A percentile compares a stretch with the other conserved stretches of the same genome.
Evolutionary conservation across 2,329 filamentous ascomycete species (phyloP).

Genomic region (Aspergillus sp.): DNA sequence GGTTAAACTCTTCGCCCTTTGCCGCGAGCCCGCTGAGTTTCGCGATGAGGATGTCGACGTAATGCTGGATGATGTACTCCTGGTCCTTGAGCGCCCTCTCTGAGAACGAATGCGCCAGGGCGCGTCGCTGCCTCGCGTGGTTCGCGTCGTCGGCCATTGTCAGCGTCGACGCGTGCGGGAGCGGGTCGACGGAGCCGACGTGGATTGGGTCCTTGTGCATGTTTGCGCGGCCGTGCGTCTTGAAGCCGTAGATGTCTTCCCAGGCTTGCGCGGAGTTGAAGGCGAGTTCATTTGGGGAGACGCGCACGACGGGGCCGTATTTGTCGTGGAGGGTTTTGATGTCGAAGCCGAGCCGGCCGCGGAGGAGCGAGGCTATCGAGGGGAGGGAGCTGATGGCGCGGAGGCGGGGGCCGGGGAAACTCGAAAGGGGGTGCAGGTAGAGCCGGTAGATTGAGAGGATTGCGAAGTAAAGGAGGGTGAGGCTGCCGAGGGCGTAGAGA

Average conservation of each 20-base stretch:
- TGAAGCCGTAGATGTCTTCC: slow-evolving; percentile 34
- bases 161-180: too few relatives aligned
- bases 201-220: too few relatives aligned
- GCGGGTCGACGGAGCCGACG: too few relatives aligned
- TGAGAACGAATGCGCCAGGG: slow-evolving; percentile 29
- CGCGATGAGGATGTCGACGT: slow-evolving; percentile 25
- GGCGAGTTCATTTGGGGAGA: slow-evolving; percentile 40
- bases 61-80: slow-evolving; percentile 27
- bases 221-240: neutral
- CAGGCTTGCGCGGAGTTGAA: slow-evolving; percentile 39
- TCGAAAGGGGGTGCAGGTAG: slow-evolving; percentile 24
- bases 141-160: too few relatives aligned
- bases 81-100: slow-evolving; percentile 27
- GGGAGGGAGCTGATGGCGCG: slow-evolving; percentile 14
- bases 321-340: slow-evolving; percentile 26
- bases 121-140: slow-evolving; percentile 12
- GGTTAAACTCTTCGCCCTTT: slow-evolving; percentile 1
- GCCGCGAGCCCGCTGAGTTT: neutral
- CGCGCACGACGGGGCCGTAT: slow-evolving; percentile 39
- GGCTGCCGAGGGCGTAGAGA: too few relatives aligned
- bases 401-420: slow-evolving; percentile 22
- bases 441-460: slow-evolving; percentile 18
- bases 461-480: too few relatives aligned
- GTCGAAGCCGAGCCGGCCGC: slow-evolving; percentile 14
- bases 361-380: slow-evolving; percentile 5